phyloP scores from a whole-genome alignment of 176 grass and related monocot genomes.

The Lolium multiflorum region DNA sequence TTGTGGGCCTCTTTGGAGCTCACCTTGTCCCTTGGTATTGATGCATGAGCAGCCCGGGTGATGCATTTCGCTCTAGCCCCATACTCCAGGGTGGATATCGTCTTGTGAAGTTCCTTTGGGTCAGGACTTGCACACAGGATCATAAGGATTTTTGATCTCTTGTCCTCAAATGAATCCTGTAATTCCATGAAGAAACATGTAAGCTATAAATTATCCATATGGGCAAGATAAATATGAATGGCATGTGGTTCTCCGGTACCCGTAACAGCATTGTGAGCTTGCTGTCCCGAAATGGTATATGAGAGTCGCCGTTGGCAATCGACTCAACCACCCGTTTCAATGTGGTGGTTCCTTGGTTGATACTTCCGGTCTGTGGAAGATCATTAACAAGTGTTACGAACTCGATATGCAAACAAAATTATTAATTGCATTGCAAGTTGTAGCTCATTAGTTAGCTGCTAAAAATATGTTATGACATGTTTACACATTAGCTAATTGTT shows the following conservation, averaged over 20 bases:
- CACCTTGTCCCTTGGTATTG: conserved; percentile 60
- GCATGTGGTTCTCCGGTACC: conserved; percentile 36
- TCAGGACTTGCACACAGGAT: conserved; percentile 89
- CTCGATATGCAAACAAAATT: not conserved
- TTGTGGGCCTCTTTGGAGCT: conserved; percentile 48
- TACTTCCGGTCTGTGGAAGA: conserved; percentile 72
- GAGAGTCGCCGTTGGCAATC: conserved; percentile 85
- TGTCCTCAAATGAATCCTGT: conserved; percentile 89
- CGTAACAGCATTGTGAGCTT: conserved; percentile 92
- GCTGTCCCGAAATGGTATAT: conserved; percentile 92
- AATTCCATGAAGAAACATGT: conserved; percentile 33
- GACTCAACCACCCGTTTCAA: conserved; percentile 87
- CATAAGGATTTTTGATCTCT: conserved; percentile 90
- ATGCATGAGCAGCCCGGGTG: conserved; percentile 48
- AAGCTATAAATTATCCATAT: not conserved
- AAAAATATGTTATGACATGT: not conserved
- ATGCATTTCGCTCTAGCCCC: conserved; percentile 96
- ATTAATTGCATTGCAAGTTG: not conserved
- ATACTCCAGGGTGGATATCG: conserved; percentile 87
- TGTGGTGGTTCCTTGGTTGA: conserved; percentile 84
- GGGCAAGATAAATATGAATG: not conserved
- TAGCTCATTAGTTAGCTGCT: not conserved
- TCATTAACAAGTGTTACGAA: conserved; percentile 3
- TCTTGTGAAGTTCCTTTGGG: conserved; percentile 79
- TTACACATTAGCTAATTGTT: not conserved